phyloP scores from a whole-genome alignment of 2,329 filamentous ascomycete species.

The Epichloe scottii region DNA sequence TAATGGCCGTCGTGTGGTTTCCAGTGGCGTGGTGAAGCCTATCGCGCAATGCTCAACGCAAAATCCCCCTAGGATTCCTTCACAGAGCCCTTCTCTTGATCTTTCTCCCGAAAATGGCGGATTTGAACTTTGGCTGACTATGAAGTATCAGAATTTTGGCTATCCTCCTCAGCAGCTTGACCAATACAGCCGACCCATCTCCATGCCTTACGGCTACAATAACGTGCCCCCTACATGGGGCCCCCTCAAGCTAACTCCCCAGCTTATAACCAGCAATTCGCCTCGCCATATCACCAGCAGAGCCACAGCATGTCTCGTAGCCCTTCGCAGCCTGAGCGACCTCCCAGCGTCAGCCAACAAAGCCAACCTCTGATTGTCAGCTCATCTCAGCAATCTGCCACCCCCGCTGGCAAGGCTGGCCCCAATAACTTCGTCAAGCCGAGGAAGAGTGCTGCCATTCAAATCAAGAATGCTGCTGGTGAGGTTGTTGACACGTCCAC shows the following conservation, averaged over 20 bases:
- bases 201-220: conserved; percentile 31
- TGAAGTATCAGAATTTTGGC: conserved; percentile 52
- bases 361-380: conserved; percentile 47
- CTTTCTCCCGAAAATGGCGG: conserved; percentile 56
- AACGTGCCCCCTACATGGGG: conserved; percentile 39
- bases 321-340: conserved; percentile 62
- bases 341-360: conserved; percentile 52
- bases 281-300: conserved; percentile 31
- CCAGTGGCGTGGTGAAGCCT: conserved; percentile 8
- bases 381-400: conserved; percentile 50
- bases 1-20: conserved; percentile 10
- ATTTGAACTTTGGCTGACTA: conserved; percentile 63
- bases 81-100: conserved; percentile 31
- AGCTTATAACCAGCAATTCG: conserved; percentile 36
- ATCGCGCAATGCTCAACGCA: conserved; percentile 3
- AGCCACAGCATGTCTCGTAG: conserved; percentile 70
- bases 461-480: conserved; percentile 74
- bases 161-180: conserved; percentile 34
- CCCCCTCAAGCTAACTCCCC: conserved; percentile 34
- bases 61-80: not conserved
- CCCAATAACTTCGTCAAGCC: conserved; percentile 36
- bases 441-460: conserved; percentile 61
- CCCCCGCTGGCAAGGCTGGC: conserved; percentile 40
- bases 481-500: conserved; percentile 61
- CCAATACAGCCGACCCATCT: conserved; percentile 25